A percentile compares a stretch with the other conserved stretches of the same genome.
Evolutionary conservation across 441 rosid genomes (phyloP).

Genomic region (Manihot esculenta): DNA sequence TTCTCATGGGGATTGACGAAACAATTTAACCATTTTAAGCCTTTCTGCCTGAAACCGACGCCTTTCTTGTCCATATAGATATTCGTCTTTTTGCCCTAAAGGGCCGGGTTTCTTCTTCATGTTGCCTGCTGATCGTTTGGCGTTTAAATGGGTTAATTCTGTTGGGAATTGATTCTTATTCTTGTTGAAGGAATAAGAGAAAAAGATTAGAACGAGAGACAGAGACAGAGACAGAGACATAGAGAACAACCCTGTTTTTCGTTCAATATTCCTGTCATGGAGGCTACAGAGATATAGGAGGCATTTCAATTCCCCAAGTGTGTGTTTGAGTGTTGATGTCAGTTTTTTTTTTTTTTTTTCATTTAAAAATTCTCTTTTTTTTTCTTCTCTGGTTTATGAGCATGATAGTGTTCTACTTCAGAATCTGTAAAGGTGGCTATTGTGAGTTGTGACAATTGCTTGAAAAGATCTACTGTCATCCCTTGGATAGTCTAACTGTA

Average conservation of each 20-base stretch:
- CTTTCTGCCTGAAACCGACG: slow-evolving; percentile 4
- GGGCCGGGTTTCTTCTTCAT: slow-evolving; percentile 16
- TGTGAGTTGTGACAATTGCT: neutral
- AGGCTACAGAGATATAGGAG: slow-evolving; percentile 47
- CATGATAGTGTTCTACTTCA: neutral
- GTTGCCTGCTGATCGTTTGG: slow-evolving; percentile 23
- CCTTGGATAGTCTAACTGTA: neutral
- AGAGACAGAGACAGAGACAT: neutral
- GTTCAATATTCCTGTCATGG: slow-evolving; percentile 28
- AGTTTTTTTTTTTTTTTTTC: too few species aligned
- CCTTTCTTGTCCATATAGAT: neutral
- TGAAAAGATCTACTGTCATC: slow-evolving; percentile 10
- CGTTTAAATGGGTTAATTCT: slow-evolving; percentile 12
- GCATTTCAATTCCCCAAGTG: slow-evolving; percentile 24
- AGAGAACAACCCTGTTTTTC: neutral
- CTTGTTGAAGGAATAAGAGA: slow-evolving; percentile 16
- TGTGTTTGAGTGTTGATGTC: neutral
- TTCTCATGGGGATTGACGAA: slow-evolving; percentile 23
- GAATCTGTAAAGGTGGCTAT: neutral
- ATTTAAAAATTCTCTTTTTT: too few species aligned
- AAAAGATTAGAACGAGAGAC: slow-evolving; percentile 9
- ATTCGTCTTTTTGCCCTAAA: slow-evolving; percentile 1
- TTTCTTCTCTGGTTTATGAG: neutral
- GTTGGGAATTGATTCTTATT: slow-evolving; percentile 26
- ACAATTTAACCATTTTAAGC: slow-evolving; percentile 11